phyloP scores from a whole-genome alignment of 1,284 basidiomycete genomes.

The Chalciporus piperatoides region DNA sequence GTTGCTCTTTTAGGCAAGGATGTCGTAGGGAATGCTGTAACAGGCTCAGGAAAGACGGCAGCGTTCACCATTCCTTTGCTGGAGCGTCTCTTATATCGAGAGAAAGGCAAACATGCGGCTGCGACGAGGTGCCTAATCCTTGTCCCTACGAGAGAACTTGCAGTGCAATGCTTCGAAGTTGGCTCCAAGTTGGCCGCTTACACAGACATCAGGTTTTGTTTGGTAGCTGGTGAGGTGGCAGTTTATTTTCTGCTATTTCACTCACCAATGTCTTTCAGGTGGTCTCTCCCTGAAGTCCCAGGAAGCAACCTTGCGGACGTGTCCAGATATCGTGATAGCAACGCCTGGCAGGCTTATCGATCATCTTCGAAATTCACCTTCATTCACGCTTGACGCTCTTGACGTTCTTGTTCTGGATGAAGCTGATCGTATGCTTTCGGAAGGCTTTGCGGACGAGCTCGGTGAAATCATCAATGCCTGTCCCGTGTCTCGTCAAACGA shows the following conservation, averaged over 20 bases:
- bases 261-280: slow-evolving; percentile 44
- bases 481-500: slow-evolving; percentile 88
- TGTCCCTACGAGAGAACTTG: slow-evolving; percentile 91
- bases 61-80: slow-evolving; percentile 94
- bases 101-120: slow-evolving; percentile 78
- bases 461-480: slow-evolving; percentile 91
- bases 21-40: slow-evolving; percentile 92
- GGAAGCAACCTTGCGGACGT: slow-evolving; percentile 77
- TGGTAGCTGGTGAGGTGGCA: slow-evolving; percentile 68
- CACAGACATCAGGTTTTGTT: slow-evolving; percentile 85
- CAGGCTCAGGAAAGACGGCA: slow-evolving; percentile 95
- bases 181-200: slow-evolving; percentile 81
- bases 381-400: slow-evolving; percentile 89
- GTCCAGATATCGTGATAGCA: slow-evolving; percentile 91
- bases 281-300: slow-evolving; percentile 91
- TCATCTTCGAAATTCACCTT: slow-evolving; percentile 92
- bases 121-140: slow-evolving; percentile 94
- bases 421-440: slow-evolving; percentile 96
- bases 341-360: slow-evolving; percentile 97
- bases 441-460: slow-evolving; percentile 96
- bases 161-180: slow-evolving; percentile 92
- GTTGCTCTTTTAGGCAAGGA: slow-evolving; percentile 93
- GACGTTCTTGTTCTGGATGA: slow-evolving; percentile 96
- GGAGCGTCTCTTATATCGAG: slow-evolving; percentile 86
- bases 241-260: slow-evolving; percentile 4